These are phyloP conservation scores for Candida nitratophila DNA, from an alignment of 805 yeast genomes.

Conservation along the genomic window DNA sequence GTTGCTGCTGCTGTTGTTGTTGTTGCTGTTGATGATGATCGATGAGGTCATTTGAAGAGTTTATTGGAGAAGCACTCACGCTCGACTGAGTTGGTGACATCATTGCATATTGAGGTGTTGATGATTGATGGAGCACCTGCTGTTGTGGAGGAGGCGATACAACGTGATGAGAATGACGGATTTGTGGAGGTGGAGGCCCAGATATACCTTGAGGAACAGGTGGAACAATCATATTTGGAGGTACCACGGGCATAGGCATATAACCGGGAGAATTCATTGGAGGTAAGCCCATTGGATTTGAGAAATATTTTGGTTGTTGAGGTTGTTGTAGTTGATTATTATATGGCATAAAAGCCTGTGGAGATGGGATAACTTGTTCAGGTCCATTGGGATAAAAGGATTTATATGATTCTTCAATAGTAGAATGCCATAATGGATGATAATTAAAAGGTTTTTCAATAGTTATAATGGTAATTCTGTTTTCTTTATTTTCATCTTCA, in stretches of 20 bases:
- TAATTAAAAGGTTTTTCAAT: conserved; percentile 64
- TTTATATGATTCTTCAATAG: conserved; percentile 42
- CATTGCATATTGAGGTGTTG: conserved; percentile 3
- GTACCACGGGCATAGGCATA: not conserved
- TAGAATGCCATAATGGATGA: conserved; percentile 71
- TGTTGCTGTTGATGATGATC: conserved; percentile 1
- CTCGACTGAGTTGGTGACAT: conserved; percentile 4
- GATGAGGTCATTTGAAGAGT: not conserved
- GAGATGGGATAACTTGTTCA: conserved; percentile 21
- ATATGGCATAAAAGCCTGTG: conserved; percentile 8
- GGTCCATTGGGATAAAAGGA: conserved; percentile 38
- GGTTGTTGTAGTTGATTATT: conserved; percentile 14
- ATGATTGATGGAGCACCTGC: conserved; percentile 5
- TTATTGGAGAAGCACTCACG: not conserved
- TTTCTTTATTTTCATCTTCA: conserved; percentile 6
- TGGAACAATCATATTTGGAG: not conserved
- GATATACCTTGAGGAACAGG: not conserved
- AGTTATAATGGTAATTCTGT: conserved; percentile 17
- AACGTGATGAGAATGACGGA: not conserved
- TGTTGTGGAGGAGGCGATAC: not conserved
- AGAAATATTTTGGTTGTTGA: conserved; percentile 14
- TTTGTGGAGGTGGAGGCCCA: not conserved
- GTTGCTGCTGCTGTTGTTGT: conserved; percentile 1
- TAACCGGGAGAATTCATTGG: not conserved
- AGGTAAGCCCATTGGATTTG: conserved; percentile 9